Conservation (phyloP, 805 yeast genomes). For the Teunomyces stri region DNA sequence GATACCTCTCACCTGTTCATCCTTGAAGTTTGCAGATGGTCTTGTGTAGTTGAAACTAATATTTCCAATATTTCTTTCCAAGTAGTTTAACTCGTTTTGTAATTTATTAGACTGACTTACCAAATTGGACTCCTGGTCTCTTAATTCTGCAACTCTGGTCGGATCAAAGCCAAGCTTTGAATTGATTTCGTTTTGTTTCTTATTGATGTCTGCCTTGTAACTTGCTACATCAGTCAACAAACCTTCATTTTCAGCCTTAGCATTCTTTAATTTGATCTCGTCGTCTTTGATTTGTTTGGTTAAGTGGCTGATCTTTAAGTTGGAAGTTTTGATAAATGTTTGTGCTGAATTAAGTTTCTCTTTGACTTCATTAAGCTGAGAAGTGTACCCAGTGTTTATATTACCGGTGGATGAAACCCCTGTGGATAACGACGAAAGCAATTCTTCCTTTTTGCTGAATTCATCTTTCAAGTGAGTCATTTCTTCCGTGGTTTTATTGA, state of each 20-base stretch:
- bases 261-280: constrained; percentile 49
- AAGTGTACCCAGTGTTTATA: constrained; percentile 71
- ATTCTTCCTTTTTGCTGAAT: constrained; percentile 65
- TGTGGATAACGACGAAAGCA: constrained; percentile 76
- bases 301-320: constrained; percentile 58
- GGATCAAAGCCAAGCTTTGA: constrained; percentile 57
- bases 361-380: constrained; percentile 66
- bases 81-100: constrained; percentile 47
- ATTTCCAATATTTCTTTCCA: constrained; percentile 65
- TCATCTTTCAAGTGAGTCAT: constrained; percentile 46
- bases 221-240: constrained; percentile 43
- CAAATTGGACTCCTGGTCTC: constrained; percentile 42
- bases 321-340: constrained; percentile 57
- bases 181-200: constrained; percentile 42
- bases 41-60: constrained; percentile 70
- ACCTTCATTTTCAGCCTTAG: constrained; percentile 47
- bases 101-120: constrained; percentile 44
- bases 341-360: constrained; percentile 51
- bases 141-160: constrained; percentile 41
- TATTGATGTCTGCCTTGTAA: constrained; percentile 36
- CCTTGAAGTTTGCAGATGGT: constrained; percentile 62
- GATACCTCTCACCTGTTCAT: constrained; percentile 72
- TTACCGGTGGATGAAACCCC: constrained; percentile 85
- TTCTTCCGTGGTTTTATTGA: constrained; percentile 40
- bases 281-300: constrained; percentile 49